A percentile compares a stretch with the other conserved stretches of the same genome.
These are phyloP conservation scores for Eucalyptus cladocalyx DNA, from an alignment of 345 rosid species.

Conservation along the genomic window DNA sequence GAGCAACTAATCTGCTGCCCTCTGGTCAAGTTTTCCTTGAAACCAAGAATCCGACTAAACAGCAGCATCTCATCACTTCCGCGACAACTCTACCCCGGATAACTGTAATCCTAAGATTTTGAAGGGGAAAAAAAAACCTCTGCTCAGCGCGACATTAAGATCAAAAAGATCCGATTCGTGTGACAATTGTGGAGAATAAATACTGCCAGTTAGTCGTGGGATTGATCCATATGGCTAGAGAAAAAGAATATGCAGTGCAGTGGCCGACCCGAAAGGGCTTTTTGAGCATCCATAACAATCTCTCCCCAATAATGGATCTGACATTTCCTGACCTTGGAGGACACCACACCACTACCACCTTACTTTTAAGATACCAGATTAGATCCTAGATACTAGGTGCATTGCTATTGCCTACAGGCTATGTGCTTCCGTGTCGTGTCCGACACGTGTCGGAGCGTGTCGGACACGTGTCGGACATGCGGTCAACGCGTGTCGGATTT, in stretches of 20 bases:
- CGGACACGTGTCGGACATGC: no score
- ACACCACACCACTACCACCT: background rate
- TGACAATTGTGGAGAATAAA: background rate
- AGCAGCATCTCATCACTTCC: background rate
- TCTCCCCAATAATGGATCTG: background rate
- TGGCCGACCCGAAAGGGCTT: background rate
- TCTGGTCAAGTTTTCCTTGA: background rate
- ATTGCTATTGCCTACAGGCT: background rate
- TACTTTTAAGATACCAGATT: background rate
- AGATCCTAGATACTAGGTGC: background rate
- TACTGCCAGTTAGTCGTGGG: background rate
- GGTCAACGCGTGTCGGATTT: no score
- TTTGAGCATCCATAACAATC: background rate
- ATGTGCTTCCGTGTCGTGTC: no score
- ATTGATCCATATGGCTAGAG: background rate
- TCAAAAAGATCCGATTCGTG: background rate
- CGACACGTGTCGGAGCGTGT: no score
- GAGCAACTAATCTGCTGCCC: background rate
- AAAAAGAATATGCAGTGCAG: background rate
- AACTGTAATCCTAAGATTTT: background rate
- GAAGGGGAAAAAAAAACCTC: background rate
- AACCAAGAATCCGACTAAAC: background rate
- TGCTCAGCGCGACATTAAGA: background rate
- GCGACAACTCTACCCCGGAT: background rate
- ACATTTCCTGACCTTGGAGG: background rate